Evolutionary conservation across 2,329 filamentous ascomycete genomes (phyloP), one percentile per base, ranked within the genome.

Genomic region (Exserohilum rostratum): DNA sequence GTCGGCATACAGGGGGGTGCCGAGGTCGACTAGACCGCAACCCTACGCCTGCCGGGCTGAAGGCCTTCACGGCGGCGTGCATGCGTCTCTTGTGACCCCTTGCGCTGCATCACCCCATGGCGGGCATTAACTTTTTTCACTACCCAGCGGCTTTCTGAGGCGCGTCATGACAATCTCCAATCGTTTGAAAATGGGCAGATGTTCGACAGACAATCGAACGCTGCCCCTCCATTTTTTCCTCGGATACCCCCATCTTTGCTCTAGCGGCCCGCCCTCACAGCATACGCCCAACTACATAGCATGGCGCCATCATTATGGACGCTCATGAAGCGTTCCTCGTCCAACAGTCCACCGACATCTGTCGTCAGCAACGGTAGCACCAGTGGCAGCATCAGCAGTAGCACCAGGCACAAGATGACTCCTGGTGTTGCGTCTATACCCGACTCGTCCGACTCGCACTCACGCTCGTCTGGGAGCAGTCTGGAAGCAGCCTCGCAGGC

Each of bases 381-480:
- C n/a, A n/a, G n/a, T n/a, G n/a, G n/a, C n/a, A n/a, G n/a, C n/a
- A n/a, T n/a, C n/a, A n/a, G n/a, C n/a, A n/a, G n/a, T n/a, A n/a
- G n/a, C n/a, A n/a, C n/a, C n/a, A n/a, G n/a, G n/a, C 60, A 70
- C 56, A 74, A 70, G 58, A 74, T 74, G 73, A 62, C 72, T 20
- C 69, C 72, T 7, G 69, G 68, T 45, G 60, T 68, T 2, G 65
- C 62, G 2, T 64, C 62, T 25, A 50, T 56, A 3, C 49, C 48
- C 22, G 66, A 70, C 20, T 62, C 69, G 6, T 49, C 48, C 22
- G 66, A 70, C 20, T 62, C 69, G 6, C 54, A 58, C 1, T 62
- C 67, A 17, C 68, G 67, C 47, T 69, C 70, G 7, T 61, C 64
- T 25, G 58, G 52, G 1, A 69, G 62, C 50, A 69, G 63, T 55